Evolutionary conservation across 1,139 yeast genomes (phyloP), one percentile per base, ranked within the genome.

Genomic region (Saccharomycopsis hybrid): DNA sequence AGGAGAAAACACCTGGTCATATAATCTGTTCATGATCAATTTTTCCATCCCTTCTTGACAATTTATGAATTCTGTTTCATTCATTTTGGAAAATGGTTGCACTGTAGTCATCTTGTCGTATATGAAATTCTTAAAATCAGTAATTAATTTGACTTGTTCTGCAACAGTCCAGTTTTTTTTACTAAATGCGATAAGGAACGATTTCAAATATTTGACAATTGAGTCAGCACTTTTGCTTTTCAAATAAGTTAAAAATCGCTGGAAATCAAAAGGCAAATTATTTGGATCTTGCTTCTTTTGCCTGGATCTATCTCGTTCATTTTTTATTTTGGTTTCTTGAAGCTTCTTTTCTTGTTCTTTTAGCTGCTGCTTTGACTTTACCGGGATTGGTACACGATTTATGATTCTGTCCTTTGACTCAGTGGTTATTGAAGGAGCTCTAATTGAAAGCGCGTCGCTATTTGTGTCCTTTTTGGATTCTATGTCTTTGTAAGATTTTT

Each of bases 11-110:
- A 94, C 85, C 51, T 77, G 78, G 1, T 73, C 73, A 62, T 89
- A 90, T 3, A 94, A 66, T 57, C 96, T 73, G 54, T 92, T 90
- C 95, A 90, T 88, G 7, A 94, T 73, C 41, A 94, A 73, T 63
- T 94, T 94, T 65, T 94, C 99, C 62, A 92, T 74, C 0, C 98
- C 98, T 61, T 89, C 97, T 56, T 84, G 70, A 1, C 95, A 84
- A 60, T 90, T 90, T 43, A 76, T 81, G 53, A 85, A 69, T 51
- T 77, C 79, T 36, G 74, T 74, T 3, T 72, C 77, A 27, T 77
- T 78, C 73, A 89, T 76, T 2, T 78, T 70, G 32, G 78, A 74
- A 64, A 90, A 92, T 0, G 97, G 97, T 56, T 85, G 86, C 59
- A 73, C 83, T 8, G 73, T 65, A 3, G 67, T 59, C 68, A 88